Conservation (phyloP, 257 asterid genomes). For the Solanum etuberosum region DNA sequence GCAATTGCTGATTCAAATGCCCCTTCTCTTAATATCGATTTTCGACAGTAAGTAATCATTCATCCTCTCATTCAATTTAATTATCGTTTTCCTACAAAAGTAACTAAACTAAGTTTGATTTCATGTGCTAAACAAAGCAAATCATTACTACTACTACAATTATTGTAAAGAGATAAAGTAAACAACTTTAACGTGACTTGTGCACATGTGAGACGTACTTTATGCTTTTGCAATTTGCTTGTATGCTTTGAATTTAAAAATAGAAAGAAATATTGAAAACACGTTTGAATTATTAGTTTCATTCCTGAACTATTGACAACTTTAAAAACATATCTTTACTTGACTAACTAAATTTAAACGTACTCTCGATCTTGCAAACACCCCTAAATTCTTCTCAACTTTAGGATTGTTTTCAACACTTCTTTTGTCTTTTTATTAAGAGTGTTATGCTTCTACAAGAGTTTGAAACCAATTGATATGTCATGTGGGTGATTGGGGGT, state of each 20-base stretch:
- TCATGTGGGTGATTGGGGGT: too few species aligned
- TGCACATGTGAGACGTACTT: background rate
- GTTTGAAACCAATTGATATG: background rate
- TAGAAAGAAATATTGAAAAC: too few species aligned
- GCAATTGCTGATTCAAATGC: conserved; percentile 26
- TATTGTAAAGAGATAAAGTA: background rate
- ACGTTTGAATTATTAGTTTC: too few species aligned
- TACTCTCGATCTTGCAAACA: too few species aligned
- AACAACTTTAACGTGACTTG: background rate
- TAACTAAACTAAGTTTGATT: background rate
- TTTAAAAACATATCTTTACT: accelerated
- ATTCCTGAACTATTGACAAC: accelerated
- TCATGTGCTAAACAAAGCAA: background rate
- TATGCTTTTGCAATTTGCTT: accelerated
- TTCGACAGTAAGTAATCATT: conserved; percentile 32
- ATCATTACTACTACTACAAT: background rate
- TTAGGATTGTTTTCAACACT: too few species aligned
- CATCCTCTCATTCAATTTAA: background rate
- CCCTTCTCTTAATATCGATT: conserved; percentile 38
- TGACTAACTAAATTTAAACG: too few species aligned
- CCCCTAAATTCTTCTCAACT: too few species aligned
- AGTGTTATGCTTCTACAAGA: too few species aligned
- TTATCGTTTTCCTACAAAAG: background rate
- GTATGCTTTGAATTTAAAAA: too few species aligned
- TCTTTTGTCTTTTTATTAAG: too few species aligned